phyloP scores from a whole-genome alignment of 2,329 filamentous ascomycete species.

The Lecanoromycetidae sp. region DNA sequence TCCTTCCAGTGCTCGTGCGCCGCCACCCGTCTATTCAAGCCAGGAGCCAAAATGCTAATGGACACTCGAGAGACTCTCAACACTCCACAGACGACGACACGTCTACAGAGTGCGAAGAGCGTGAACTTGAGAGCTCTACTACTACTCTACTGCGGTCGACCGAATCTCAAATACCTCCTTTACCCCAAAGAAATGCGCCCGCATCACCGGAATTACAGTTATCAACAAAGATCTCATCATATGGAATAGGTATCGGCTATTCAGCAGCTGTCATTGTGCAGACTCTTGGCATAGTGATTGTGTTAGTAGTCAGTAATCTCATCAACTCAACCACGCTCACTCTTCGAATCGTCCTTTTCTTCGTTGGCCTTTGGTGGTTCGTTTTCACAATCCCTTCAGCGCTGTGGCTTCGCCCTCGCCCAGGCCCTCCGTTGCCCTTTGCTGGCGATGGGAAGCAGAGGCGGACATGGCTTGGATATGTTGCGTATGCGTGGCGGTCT shows the following conservation, averaged over 20 bases:
- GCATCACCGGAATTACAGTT: conserved; percentile 59
- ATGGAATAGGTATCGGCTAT: conserved; percentile 90
- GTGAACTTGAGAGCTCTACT: conserved; percentile 16
- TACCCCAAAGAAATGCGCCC: conserved; percentile 1
- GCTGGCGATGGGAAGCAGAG: conserved; percentile 23
- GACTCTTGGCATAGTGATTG: conserved; percentile 63
- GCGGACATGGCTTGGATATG: conserved; percentile 57
- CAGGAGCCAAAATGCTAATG: not conserved
- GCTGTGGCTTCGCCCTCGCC: conserved; percentile 74
- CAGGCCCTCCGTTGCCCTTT: conserved; percentile 56
- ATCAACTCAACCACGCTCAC: conserved; percentile 72
- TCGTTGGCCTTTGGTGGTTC: conserved; percentile 88
- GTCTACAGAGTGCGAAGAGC: conserved; percentile 10
- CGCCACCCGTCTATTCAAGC: conserved; percentile 49
- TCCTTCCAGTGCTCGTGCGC: conserved; percentile 78
- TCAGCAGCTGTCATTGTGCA: conserved; percentile 76
- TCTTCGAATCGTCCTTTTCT: conserved; percentile 71
- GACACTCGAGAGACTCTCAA: not conserved
- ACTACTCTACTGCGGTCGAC: conserved; percentile 17
- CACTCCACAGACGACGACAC: not conserved
- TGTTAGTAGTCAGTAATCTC: conserved; percentile 44
- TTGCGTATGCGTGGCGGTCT: conserved; percentile 74
- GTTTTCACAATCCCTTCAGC: conserved; percentile 79
- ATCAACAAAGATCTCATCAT: conserved; percentile 82
- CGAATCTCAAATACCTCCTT: not conserved